These are phyloP conservation scores for Phytophthora sp. DNA, from an alignment of 352 stramenopile genomes.

Conservation along the genomic window DNA sequence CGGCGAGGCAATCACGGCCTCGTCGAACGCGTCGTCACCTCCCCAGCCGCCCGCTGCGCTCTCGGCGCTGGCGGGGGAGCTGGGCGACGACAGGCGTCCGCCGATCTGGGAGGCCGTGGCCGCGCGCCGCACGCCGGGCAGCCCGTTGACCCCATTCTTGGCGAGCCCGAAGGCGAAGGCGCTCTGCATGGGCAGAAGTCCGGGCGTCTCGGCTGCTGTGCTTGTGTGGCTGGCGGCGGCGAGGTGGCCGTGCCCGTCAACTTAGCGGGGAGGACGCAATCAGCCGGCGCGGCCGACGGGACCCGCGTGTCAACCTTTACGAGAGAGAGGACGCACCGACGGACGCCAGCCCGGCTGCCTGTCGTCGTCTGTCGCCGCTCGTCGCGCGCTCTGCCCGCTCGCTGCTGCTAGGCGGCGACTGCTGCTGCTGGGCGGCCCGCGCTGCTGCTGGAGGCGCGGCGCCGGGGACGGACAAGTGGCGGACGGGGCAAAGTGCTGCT, in stretches of 20 bases:
- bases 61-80: slow-evolving; percentile 29
- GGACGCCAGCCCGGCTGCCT: slow-evolving; percentile 8
- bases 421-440: not conserved
- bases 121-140: slow-evolving; percentile 57
- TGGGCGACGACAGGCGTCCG: slow-evolving; percentile 46
- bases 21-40: slow-evolving; percentile 17
- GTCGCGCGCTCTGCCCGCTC: not conserved
- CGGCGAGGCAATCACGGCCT: slow-evolving; percentile 3
- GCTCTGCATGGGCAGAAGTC: slow-evolving; percentile 50
- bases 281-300: not conserved
- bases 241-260: not conserved
- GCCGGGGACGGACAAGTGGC: slow-evolving; percentile 8
- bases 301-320: not conserved
- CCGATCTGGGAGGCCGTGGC: slow-evolving; percentile 67
- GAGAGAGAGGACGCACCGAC: slow-evolving; percentile 3
- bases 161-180: slow-evolving; percentile 59
- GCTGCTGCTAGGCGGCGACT: not conserved
- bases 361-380: not conserved
- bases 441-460: no score
- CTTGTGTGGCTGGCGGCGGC: not conserved
- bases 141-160: slow-evolving; percentile 68
- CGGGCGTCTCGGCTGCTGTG: slow-evolving; percentile 2
- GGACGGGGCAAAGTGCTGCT: slow-evolving; percentile 7
- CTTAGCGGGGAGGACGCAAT: not conserved
- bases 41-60: not conserved